These are phyloP conservation scores for Evernia prunastri DNA, from an alignment of 495 filamentous ascomycete genomes.

Conservation along the genomic window DNA sequence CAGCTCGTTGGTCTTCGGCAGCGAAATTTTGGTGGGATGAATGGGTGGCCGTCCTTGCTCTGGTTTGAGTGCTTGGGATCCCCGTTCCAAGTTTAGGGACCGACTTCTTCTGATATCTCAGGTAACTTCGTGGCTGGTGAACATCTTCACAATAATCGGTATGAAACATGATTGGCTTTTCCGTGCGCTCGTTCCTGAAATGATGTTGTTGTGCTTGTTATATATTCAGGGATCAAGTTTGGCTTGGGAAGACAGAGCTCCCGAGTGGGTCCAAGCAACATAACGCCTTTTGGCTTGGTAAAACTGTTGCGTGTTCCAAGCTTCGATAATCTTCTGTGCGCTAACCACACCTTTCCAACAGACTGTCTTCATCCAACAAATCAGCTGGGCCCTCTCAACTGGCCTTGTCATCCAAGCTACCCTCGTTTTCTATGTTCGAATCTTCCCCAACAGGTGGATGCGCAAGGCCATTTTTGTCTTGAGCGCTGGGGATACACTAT, in stretches of 20 bases:
- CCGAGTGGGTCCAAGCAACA: neutral
- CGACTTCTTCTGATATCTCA: neutral
- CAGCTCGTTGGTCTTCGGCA: neutral
- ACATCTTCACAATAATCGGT: neutral
- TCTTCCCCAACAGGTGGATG: constrained; percentile 13
- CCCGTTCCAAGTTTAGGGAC: neutral
- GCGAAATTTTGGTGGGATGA: neutral
- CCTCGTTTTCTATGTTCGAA: constrained; percentile 16
- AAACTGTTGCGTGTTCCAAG: too few species aligned
- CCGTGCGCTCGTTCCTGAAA: too few species aligned
- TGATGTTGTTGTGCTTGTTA: too few species aligned
- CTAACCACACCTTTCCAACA: neutral
- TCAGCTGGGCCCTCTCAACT: neutral
- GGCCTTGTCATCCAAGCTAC: constrained; percentile 14
- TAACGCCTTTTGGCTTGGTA: neutral
- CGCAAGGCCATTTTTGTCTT: neutral
- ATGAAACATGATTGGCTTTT: neutral
- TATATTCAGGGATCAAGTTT: neutral
- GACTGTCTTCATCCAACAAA: constrained; percentile 9
- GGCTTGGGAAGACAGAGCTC: neutral
- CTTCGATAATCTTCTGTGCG: neutral
- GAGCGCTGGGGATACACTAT: constrained; percentile 1
- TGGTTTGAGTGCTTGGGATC: neutral
- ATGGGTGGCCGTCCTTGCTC: neutral
- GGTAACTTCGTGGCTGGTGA: neutral